A percentile compares a stretch with the other conserved stretches of the same genome.
phyloP scores from a whole-genome alignment of 192 early-diverging fungal species.

The Funneliformis mosseae region DNA sequence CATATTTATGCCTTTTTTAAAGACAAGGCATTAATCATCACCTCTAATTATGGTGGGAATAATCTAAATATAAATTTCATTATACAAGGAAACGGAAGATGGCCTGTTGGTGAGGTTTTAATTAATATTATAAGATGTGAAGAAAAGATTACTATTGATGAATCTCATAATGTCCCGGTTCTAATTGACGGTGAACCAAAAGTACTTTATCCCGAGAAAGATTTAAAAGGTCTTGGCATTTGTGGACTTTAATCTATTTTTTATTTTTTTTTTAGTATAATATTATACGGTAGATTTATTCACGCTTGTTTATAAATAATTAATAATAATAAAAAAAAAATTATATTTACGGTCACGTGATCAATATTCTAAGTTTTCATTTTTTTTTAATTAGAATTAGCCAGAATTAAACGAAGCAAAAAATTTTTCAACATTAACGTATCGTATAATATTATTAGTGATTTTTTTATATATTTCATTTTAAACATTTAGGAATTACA shows the following conservation, averaged over 20 bases:
- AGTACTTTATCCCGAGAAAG: constrained; percentile 3
- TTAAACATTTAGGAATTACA: too few relatives aligned
- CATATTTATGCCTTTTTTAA: constrained; percentile 35
- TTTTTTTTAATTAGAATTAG: too few relatives aligned
- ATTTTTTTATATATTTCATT: too few relatives aligned
- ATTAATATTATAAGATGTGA: constrained; percentile 12
- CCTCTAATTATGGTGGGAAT: constrained; percentile 34
- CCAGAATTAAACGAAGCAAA: too few relatives aligned
- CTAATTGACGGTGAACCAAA: constrained; percentile 11
- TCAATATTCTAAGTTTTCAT: too few relatives aligned
- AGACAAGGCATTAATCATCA: constrained; percentile 31
- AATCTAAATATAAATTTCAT: not conserved
- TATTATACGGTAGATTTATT: too few relatives aligned
- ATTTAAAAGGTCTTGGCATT: not conserved
- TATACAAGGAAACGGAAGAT: constrained; percentile 3
- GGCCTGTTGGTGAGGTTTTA: not conserved
- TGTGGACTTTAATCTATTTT: not conserved
- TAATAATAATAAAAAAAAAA: too few relatives aligned
- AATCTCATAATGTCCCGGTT: not conserved
- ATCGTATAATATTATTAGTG: too few relatives aligned
- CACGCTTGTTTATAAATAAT: too few relatives aligned
- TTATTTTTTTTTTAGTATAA: too few relatives aligned
- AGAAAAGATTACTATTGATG: constrained; percentile 14
- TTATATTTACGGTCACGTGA: too few relatives aligned
- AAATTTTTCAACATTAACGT: too few relatives aligned